Evolutionary conservation across 2,329 filamentous ascomycete genomes (phyloP), one percentile per base, ranked within the genome.

Genomic region (Talaromyces islandicus): DNA sequence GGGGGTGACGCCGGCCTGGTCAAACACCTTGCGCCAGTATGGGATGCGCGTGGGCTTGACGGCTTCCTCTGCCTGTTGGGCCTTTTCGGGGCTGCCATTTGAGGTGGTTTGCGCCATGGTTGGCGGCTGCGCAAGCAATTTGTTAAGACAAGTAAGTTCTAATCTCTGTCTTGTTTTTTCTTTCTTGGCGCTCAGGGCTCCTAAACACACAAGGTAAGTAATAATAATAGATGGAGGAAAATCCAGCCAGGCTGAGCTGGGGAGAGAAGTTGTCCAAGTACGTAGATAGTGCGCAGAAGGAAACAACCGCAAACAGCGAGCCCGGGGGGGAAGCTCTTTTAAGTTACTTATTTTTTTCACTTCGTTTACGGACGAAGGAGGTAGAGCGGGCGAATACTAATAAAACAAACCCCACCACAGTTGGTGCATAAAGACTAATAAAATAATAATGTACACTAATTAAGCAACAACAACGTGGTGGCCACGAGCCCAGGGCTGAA

Each of bases 1-100:
- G 56, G 73, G 71, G 11, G 72, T 75, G 48, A 75, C 64, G 4
- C 66, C 70, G 19, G 71, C 71, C 11, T 71, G 71, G 32, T 74
- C 67, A 32, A 64, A 52, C 9, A 75, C 63, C 24, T 71, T 58
- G 52, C 72, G 70, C 69, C 70, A 75, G 64, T 68, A 74, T 19
- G 71, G 71, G 46, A 75, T 65, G 30, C 69, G 71, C 27, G 67
- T 69, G 24, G 67, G 66, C 7, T 59, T 58, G 17, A 68, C 62
- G 1, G 64, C 7, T 51, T 61, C 59, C 21, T 52, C 25, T 25
- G 56, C 46, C 27, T 48, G 55, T 60, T 74, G 70, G 53, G 68
- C 67, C 55, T 68, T 69, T 11, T 72, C 71, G 55, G 62, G 58
- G 62, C 61, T 60, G 41, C 61, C 58, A 27, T 60, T 62, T 52